Conservation (phyloP, 1,284 basidiomycete genomes). For the Laetiporus sulphureus region DNA sequence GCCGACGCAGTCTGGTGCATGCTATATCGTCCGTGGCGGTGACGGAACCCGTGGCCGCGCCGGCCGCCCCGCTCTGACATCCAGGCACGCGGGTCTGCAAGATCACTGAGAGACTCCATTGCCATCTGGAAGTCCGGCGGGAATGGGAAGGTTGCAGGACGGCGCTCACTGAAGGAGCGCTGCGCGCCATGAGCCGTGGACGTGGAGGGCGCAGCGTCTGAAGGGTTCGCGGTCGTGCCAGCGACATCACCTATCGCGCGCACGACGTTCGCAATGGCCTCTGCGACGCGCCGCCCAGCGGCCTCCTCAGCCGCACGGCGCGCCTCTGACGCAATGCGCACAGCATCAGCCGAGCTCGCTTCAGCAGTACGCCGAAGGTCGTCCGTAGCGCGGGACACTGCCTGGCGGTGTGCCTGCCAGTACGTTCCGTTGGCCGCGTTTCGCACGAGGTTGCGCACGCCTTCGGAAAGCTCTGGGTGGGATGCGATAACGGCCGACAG, state of each 20-base stretch:
- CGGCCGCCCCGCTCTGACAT: too few species aligned
- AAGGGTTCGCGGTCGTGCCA: too few species aligned
- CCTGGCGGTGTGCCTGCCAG: constrained; percentile 55
- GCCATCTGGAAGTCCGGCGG: too few species aligned
- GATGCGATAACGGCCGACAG: constrained; percentile 45
- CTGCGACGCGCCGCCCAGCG: constrained; percentile 55
- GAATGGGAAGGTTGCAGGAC: too few species aligned
- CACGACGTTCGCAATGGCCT: constrained; percentile 55
- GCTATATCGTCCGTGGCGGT: too few species aligned
- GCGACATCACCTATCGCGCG: constrained; percentile 41
- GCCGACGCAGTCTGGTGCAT: too few species aligned
- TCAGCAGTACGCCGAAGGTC: constrained; percentile 39
- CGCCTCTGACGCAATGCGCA: constrained; percentile 35
- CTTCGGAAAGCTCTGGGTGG: constrained; percentile 67
- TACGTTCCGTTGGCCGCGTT: constrained; percentile 61
- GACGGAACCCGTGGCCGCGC: too few species aligned
- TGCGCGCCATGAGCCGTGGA: too few species aligned
- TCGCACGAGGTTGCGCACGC: constrained; percentile 51
- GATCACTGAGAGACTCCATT: too few species aligned
- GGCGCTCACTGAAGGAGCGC: too few species aligned
- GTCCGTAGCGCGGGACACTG: constrained; percentile 47
- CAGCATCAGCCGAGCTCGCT: constrained; percentile 29
- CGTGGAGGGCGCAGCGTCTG: too few species aligned
- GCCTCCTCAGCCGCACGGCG: constrained; percentile 49
- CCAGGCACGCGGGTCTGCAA: too few species aligned